phyloP scores from a whole-genome alignment of 1,284 basidiomycete genomes.

The Thecaphora frezii region DNA sequence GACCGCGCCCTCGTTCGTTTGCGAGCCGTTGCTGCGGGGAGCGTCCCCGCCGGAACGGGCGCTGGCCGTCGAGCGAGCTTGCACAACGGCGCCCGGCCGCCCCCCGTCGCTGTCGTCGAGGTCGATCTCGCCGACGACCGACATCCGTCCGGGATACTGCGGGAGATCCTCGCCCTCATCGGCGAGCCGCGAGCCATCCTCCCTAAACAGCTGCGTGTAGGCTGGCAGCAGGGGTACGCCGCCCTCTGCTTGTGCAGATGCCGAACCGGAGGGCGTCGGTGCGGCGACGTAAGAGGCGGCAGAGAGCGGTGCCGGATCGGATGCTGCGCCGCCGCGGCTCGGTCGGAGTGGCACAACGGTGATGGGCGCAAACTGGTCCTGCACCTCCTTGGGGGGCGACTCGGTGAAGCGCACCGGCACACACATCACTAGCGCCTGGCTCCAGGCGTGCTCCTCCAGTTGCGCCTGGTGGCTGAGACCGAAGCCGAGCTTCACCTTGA shows the following conservation, averaged over 20 bases:
- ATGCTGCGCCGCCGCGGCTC: not conserved
- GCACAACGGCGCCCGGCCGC: not conserved
- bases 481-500: conserved; percentile 57
- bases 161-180: conserved; percentile 57
- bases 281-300: not conserved
- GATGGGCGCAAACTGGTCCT: conserved; percentile 50
- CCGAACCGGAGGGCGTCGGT: not conserved
- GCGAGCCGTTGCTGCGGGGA: no score
- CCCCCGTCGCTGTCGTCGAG: not conserved
- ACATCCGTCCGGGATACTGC: conserved; percentile 49
- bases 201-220: conserved; percentile 57
- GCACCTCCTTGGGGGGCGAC: conserved; percentile 51
- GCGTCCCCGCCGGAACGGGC: no score
- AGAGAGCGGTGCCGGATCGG: not conserved
- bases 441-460: conserved; percentile 37
- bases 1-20: no score
- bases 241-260: not conserved
- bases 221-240: conserved; percentile 47
- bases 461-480: conserved; percentile 40
- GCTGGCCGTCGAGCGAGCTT: not conserved
- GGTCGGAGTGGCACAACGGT: not conserved
- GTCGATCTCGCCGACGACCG: conserved; percentile 36
- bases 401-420: conserved; percentile 58
- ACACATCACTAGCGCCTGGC: conserved; percentile 55
- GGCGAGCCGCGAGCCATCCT: conserved; percentile 55